A percentile compares a stretch with the other conserved stretches of the same genome.
Conservation (phyloP, 257 asterid species). For the Nyctanthes arbortristis region DNA sequence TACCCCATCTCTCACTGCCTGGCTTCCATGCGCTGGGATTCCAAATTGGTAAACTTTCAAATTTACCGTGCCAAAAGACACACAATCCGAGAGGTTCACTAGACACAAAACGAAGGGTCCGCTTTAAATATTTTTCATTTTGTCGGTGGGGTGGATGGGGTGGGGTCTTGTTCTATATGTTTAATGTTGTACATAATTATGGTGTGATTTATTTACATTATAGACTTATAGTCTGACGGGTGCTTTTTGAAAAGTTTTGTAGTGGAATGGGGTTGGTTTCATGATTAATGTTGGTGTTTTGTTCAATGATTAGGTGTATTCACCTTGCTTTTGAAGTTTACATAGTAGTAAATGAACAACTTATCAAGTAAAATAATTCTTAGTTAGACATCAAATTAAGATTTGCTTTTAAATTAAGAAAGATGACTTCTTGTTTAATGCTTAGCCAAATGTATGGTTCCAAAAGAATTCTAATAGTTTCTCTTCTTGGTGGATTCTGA, state of each 20-base stretch:
- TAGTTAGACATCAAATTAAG: too few relatives aligned
- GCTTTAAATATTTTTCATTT: conserved; percentile 12
- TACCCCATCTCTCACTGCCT: conserved; percentile 22
- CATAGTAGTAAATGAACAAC: neutral
- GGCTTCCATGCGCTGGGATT: conserved; percentile 8
- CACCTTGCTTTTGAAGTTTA: neutral
- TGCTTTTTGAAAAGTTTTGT: conserved; percentile 13
- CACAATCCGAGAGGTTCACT: conserved; percentile 35
- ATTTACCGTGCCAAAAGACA: neutral
- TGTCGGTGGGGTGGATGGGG: neutral
- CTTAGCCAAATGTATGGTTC: neutral
- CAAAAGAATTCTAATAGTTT: conserved; percentile 12
- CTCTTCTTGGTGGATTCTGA: conserved; percentile 23
- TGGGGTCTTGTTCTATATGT: conserved; percentile 16
- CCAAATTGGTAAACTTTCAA: conserved; percentile 16
- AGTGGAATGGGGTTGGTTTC: conserved; percentile 35
- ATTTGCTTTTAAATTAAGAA: neutral
- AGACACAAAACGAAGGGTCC: conserved; percentile 29
- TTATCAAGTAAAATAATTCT: too few relatives aligned
- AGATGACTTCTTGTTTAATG: neutral
- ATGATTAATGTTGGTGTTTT: conserved; percentile 15
- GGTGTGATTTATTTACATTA: conserved; percentile 2
- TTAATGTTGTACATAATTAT: conserved; percentile 16
- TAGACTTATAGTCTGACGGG: conserved; percentile 24
- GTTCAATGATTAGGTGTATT: conserved; percentile 1